phyloP scores from a whole-genome alignment of 2,329 filamentous ascomycete genomes.

The Pseudogymnoascus sp. region DNA sequence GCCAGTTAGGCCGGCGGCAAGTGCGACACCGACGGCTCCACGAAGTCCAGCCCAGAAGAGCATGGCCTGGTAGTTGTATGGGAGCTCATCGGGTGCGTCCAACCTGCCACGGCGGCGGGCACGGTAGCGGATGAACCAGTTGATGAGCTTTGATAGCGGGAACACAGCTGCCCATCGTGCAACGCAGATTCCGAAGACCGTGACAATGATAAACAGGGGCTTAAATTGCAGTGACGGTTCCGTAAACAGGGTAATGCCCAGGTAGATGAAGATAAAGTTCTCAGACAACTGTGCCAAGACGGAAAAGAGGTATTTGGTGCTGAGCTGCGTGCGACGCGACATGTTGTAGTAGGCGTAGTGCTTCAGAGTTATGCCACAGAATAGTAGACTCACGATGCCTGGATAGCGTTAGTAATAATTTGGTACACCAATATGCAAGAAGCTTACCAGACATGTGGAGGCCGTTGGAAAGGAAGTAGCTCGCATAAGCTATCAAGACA shows the following conservation, averaged over 20 bases:
- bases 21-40: constrained; percentile 88
- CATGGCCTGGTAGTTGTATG: constrained; percentile 97
- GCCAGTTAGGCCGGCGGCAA: constrained; percentile 81
- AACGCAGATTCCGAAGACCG: constrained; percentile 82
- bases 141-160: constrained; percentile 80
- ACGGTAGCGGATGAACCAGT: constrained; percentile 84
- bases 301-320: constrained; percentile 96
- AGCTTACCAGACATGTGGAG: constrained; percentile 85
- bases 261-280: constrained; percentile 99
- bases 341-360: constrained; percentile 99
- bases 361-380: constrained; percentile 96
- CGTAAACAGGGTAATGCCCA: constrained; percentile 90
- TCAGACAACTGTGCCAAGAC: constrained; percentile 90
- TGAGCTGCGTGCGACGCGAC: constrained; percentile 93
- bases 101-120: constrained; percentile 62
- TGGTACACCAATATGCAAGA: constrained; percentile 12
- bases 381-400: constrained; percentile 81
- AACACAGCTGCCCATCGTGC: constrained; percentile 94
- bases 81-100: constrained; percentile 78
- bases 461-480: constrained; percentile 96
- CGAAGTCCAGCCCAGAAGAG: constrained; percentile 98
- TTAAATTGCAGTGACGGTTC: constrained; percentile 84
- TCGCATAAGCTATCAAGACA: constrained; percentile 88
- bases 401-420: not conserved
- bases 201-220: constrained; percentile 89